Percentiles rank a stretch among this genome's conserved stretches.
phyloP scores from a whole-genome alignment of 2,329 filamentous ascomycete species.

The Trichoderma guizhouense region DNA sequence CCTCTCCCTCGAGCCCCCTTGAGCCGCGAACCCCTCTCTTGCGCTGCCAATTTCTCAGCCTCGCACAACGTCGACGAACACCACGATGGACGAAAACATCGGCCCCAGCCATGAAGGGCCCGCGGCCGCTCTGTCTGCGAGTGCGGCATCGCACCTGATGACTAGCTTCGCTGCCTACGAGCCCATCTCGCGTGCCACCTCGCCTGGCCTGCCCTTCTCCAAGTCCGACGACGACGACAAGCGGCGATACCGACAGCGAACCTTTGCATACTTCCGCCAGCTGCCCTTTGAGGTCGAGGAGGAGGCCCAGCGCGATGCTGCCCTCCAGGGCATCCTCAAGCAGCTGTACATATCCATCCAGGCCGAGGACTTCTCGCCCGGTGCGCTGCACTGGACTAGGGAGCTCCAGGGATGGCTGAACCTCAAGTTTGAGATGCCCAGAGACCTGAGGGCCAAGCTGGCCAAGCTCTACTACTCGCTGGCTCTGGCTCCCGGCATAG shows the following conservation, averaged over 20 bases:
- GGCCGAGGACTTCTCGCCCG: slow-evolving; percentile 89
- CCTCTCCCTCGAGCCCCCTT: neutral
- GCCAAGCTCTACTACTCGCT: slow-evolving; percentile 94
- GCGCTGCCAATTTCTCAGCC: slow-evolving; percentile 8
- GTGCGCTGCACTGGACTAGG: slow-evolving; percentile 93
- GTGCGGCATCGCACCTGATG: slow-evolving; percentile 32
- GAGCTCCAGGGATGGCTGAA: slow-evolving; percentile 94
- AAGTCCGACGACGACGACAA: slow-evolving; percentile 50
- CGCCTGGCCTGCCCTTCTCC: slow-evolving; percentile 64
- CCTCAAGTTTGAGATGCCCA: slow-evolving; percentile 94
- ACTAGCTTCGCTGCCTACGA: slow-evolving; percentile 50
- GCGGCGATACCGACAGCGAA: slow-evolving; percentile 76
- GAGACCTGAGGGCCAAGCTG: slow-evolving; percentile 76
- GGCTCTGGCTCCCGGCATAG: slow-evolving; percentile 82
- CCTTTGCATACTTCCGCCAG: slow-evolving; percentile 88
- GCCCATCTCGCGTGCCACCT: slow-evolving; percentile 80
- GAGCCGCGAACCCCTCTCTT: slow-evolving; percentile 10
- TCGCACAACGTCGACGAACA: neutral
- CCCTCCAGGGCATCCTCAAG: slow-evolving; percentile 83
- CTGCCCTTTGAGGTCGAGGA: slow-evolving; percentile 87
- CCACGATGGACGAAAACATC: slow-evolving; percentile 39
- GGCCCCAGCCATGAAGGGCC: slow-evolving; percentile 33
- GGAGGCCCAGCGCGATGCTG: slow-evolving; percentile 70
- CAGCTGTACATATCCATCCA: slow-evolving; percentile 90
- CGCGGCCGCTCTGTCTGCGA: slow-evolving; percentile 31